Evolutionary conservation across 2,329 filamentous ascomycete genomes (phyloP).

Genomic region (Knoxdaviesia capensis): DNA sequence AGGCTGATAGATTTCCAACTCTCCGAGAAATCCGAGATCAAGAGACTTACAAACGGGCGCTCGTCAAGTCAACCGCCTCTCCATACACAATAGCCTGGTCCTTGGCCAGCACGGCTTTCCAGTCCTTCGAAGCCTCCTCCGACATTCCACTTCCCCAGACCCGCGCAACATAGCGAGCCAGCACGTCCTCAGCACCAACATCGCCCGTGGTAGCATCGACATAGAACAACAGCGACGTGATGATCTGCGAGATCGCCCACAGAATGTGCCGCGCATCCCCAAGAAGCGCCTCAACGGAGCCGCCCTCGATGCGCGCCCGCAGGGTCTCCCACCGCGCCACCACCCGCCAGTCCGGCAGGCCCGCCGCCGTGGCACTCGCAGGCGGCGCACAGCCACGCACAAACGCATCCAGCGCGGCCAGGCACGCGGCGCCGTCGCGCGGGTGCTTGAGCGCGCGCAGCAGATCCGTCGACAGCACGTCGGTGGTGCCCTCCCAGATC

Average conservation of each 20-base stretch:
- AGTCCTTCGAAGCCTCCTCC: not conserved
- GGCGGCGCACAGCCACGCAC: not conserved
- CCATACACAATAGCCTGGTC: constrained; percentile 5
- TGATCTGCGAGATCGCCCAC: constrained; percentile 21
- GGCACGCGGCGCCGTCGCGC: constrained; percentile 13
- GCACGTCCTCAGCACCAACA: constrained; percentile 9
- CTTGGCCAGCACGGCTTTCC: constrained; percentile 1
- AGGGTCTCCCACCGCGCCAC: constrained; percentile 20
- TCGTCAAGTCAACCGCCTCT: not conserved
- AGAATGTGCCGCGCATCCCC: constrained; percentile 23
- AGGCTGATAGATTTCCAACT: too few species aligned
- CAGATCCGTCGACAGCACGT: constrained; percentile 39
- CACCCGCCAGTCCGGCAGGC: constrained; percentile 11
- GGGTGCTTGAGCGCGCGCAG: constrained; percentile 26
- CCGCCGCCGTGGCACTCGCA: constrained; percentile 9
- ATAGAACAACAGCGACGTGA: constrained; percentile 21
- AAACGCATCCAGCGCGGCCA: constrained; percentile 20
- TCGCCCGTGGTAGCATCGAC: constrained; percentile 18
- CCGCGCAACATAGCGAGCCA: constrained; percentile 18
- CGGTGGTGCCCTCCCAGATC: constrained; percentile 58
- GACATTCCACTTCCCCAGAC: constrained; percentile 14
- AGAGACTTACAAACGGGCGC: not conserved
- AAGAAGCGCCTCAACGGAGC: constrained; percentile 18
- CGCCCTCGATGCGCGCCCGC: constrained; percentile 13
- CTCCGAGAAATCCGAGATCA: too few species aligned